phyloP scores from a whole-genome alignment of 1,284 basidiomycete species.

The Meripilus lineatus region DNA sequence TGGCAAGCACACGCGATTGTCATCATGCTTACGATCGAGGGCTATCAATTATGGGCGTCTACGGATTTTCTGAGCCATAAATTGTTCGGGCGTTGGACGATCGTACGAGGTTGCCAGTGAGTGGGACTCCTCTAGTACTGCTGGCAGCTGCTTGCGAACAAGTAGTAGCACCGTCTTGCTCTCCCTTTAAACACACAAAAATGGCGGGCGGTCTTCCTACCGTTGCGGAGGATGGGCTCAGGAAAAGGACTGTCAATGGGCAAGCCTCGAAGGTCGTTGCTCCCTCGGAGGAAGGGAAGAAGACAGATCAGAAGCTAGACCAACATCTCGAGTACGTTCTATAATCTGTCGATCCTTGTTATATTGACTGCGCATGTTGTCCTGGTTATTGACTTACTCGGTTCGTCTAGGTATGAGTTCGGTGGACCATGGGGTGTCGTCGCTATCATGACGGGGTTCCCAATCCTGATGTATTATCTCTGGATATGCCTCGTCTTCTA shows the following conservation, averaged over 20 bases:
- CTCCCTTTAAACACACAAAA: no score
- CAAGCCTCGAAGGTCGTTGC: conserved; percentile 15
- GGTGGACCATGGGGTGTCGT: conserved; percentile 90
- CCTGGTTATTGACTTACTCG: conserved; percentile 3
- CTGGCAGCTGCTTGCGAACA: no score
- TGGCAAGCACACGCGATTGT: no score
- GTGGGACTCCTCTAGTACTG: no score
- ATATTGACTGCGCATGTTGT: no score
- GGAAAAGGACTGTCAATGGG: conserved; percentile 18
- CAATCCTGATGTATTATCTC: conserved; percentile 93
- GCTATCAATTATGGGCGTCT: no score
- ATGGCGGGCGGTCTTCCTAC: no score
- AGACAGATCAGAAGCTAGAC: conserved; percentile 71
- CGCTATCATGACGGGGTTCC: conserved; percentile 95
- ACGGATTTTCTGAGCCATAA: no score
- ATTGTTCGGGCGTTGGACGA: no score
- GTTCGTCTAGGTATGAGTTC: conserved; percentile 77
- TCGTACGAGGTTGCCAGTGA: no score
- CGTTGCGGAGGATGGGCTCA: conserved; percentile 18
- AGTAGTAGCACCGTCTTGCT: no score
- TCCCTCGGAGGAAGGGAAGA: conserved; percentile 61
- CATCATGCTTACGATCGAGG: no score
- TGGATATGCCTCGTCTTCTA: conserved; percentile 99
- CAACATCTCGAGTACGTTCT: conserved; percentile 62
- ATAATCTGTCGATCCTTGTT: not conserved